Conservation (phyloP, 768 basidiomycete genomes). For the Lactarius vividus region DNA sequence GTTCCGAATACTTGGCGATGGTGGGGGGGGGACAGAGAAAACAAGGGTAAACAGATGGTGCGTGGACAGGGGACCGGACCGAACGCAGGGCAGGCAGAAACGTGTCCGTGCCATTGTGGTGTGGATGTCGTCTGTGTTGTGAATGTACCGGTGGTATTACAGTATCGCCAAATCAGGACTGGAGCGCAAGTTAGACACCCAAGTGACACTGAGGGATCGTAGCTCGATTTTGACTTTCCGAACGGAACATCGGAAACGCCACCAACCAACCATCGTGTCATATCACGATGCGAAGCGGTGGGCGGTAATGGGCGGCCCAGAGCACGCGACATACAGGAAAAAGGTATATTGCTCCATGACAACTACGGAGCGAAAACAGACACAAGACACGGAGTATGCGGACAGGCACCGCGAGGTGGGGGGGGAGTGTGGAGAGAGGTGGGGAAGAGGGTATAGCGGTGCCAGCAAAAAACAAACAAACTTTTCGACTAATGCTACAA, state of each 20-base stretch:
- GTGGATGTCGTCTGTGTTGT: not conserved
- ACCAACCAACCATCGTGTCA: not conserved
- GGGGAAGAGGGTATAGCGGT: slow-evolving; percentile 5
- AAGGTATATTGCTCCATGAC: not conserved
- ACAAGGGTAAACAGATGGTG: not conserved
- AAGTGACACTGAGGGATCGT: not conserved
- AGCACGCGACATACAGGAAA: not conserved
- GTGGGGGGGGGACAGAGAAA: no score
- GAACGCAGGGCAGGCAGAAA: not conserved
- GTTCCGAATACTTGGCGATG: not conserved
- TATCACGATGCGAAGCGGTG: not conserved
- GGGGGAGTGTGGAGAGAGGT: not conserved
- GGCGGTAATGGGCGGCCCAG: not conserved
- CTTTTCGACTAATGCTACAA: slow-evolving; percentile 26
- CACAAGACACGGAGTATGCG: slow-evolving; percentile 7
- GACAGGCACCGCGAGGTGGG: slow-evolving; percentile 5
- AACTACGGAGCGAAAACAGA: not conserved
- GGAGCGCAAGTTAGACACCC: not conserved
- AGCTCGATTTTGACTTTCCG: not conserved
- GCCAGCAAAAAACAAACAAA: slow-evolving; percentile 1
- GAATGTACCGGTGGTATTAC: not conserved
- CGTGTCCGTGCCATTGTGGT: not conserved
- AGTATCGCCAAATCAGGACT: not conserved
- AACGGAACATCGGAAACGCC: not conserved
- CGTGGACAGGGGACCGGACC: not conserved